Evolutionary conservation across 2,329 filamentous ascomycete genomes (phyloP).

Genomic region (Cladorrhinum sp.): DNA sequence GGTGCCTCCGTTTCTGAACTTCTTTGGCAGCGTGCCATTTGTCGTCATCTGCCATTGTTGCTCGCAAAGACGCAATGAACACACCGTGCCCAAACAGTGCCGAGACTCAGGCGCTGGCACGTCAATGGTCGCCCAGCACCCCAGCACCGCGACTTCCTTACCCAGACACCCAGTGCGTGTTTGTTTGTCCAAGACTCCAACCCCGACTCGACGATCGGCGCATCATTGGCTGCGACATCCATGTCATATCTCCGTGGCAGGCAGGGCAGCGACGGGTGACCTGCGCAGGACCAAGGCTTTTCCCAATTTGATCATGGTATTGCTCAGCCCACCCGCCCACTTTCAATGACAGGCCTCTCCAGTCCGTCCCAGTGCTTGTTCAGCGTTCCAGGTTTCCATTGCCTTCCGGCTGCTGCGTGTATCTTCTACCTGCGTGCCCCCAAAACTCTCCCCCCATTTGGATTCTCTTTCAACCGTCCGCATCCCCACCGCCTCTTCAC

Average conservation of each 20-base stretch:
- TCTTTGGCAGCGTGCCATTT: conserved; percentile 23
- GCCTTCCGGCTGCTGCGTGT: conserved; percentile 26
- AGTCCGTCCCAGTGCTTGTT: background rate
- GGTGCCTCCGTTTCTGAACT: conserved; percentile 22
- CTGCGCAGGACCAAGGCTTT: conserved; percentile 16
- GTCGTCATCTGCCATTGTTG: conserved; percentile 20
- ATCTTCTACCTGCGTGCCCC: conserved; percentile 21
- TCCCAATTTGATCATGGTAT: conserved; percentile 23
- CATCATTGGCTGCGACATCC: conserved; percentile 18
- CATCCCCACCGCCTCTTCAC: conserved; percentile 22
- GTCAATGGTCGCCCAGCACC: background rate
- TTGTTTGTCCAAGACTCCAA: conserved; percentile 10
- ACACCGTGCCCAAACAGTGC: conserved; percentile 20
- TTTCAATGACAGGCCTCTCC: conserved; percentile 20
- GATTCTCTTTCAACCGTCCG: conserved; percentile 4
- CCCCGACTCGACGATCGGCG: conserved; percentile 17
- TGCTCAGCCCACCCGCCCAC: conserved; percentile 27
- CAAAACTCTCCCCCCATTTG: conserved; percentile 8
- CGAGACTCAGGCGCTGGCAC: conserved; percentile 9
- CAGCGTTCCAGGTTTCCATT: conserved; percentile 24
- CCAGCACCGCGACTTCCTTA: background rate
- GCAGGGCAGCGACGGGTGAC: conserved; percentile 13
- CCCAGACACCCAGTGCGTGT: conserved; percentile 17
- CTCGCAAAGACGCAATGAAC: background rate
- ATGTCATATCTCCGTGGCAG: conserved; percentile 22